Percentiles rank a stretch among this genome's conserved stretches.
These are phyloP conservation scores for Geum urbanum DNA, from an alignment of 306 rosid genomes.

Conservation along the genomic window DNA sequence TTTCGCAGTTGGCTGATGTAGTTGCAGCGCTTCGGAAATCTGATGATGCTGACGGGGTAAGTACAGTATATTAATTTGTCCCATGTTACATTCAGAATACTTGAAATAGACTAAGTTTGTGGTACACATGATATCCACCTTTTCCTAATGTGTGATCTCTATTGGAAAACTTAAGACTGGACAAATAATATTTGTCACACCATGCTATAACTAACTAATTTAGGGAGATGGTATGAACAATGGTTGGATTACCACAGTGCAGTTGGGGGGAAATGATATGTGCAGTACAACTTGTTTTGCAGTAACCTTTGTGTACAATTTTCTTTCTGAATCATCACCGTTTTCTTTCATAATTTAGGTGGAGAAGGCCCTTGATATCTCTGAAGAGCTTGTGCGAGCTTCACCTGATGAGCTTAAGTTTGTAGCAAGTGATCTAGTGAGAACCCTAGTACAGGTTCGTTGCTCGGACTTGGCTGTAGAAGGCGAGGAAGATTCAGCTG, in stretches of 20 bases:
- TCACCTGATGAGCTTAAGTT: slow-evolving; percentile 92
- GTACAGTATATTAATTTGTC: slow-evolving; percentile 19
- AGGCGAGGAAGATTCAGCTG: slow-evolving; percentile 83
- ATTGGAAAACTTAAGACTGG: neutral
- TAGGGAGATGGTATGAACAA: slow-evolving; percentile 8
- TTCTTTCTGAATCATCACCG: slow-evolving; percentile 16
- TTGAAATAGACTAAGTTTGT: slow-evolving; percentile 8
- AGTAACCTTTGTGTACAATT: slow-evolving; percentile 4
- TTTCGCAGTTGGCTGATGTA: slow-evolving; percentile 80
- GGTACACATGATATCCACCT: slow-evolving; percentile 22
- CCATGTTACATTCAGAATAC: neutral
- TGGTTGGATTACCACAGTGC: slow-evolving; percentile 19
- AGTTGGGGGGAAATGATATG: slow-evolving; percentile 1
- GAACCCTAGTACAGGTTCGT: slow-evolving; percentile 84
- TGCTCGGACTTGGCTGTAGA: slow-evolving; percentile 89
- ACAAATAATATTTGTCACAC: neutral
- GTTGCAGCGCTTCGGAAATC: slow-evolving; percentile 81
- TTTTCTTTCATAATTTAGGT: slow-evolving; percentile 42
- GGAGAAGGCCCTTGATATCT: slow-evolving; percentile 81
- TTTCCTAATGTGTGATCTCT: slow-evolving; percentile 23
- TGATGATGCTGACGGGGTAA: slow-evolving; percentile 89
- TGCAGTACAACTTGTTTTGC: neutral
- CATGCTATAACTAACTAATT: neutral
- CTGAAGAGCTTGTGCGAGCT: slow-evolving; percentile 80
- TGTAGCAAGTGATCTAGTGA: slow-evolving; percentile 64